Conservation (phyloP, 2,329 filamentous ascomycete genomes). For the Xylaria hypoxylon region DNA sequence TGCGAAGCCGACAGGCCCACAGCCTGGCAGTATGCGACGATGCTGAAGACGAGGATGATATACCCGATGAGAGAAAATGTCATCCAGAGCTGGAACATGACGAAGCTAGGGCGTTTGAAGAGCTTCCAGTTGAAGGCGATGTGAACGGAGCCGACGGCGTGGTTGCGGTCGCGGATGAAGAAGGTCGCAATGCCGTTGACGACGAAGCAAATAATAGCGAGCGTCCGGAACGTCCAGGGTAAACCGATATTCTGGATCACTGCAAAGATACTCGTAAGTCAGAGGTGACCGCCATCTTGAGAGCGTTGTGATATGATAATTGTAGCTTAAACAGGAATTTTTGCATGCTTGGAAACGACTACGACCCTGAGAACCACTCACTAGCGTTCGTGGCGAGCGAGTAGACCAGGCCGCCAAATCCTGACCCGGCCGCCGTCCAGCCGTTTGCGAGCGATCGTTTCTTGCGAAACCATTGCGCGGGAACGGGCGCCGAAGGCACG, state of each 20-base stretch:
- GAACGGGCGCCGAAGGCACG: conserved; percentile 73
- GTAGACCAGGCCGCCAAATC: conserved; percentile 79
- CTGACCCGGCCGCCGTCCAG: conserved; percentile 74
- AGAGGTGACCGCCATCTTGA: background rate
- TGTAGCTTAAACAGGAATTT: background rate
- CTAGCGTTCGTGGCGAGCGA: conserved; percentile 73
- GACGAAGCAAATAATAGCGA: conserved; percentile 59
- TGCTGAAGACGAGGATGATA: conserved; percentile 79
- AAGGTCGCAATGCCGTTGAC: conserved; percentile 69
- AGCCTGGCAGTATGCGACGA: conserved; percentile 77
- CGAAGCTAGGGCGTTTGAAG: conserved; percentile 71
- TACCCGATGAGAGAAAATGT: conserved; percentile 80
- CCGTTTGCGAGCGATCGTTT: conserved; percentile 77
- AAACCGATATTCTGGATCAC: conserved; percentile 73
- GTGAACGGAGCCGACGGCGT: conserved; percentile 74
- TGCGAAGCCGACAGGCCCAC: conserved; percentile 75
- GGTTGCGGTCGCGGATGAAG: conserved; percentile 77
- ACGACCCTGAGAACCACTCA: conserved; percentile 7
- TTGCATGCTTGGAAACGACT: too few species aligned
- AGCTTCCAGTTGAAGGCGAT: conserved; percentile 73
- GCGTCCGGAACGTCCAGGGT: conserved; percentile 66
- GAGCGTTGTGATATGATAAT: background rate
- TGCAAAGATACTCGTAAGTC: background rate
- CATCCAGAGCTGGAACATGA: conserved; percentile 74
- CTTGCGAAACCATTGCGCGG: conserved; percentile 80